Percentiles rank a stretch among this genome's conserved stretches.
Evolutionary conservation across 768 basidiomycete genomes (phyloP).

Genomic region (Tulasnella sp.): DNA sequence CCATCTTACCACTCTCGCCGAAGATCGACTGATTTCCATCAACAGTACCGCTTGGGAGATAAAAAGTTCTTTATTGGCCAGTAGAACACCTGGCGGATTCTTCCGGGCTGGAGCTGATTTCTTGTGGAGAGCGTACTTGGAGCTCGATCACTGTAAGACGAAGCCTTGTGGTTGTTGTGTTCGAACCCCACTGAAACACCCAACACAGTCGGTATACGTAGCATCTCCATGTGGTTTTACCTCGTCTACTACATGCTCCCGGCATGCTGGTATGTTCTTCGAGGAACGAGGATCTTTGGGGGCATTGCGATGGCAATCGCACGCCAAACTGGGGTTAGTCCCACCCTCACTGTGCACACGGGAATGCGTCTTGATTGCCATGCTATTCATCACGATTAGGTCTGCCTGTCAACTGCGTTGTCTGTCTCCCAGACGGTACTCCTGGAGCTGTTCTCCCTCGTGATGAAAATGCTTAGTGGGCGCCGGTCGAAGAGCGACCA

Average conservation of each 20-base stretch:
- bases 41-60: slow-evolving; percentile 19
- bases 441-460: not conserved
- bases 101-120: not conserved
- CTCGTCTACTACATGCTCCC: not conserved
- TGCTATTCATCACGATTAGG: not conserved
- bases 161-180: not conserved
- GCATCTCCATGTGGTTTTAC: no score
- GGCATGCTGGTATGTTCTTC: not conserved
- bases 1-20: not conserved
- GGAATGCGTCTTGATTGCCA: not conserved
- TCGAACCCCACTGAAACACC: not conserved
- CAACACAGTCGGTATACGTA: not conserved
- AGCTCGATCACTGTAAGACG: slow-evolving; percentile 1
- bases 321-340: not conserved
- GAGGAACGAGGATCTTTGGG: not conserved
- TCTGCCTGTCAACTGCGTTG: not conserved
- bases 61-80: not conserved
- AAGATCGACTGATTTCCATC: not conserved
- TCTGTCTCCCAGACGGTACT: not conserved
- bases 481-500: not conserved
- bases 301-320: not conserved
- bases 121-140: not conserved
- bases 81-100: not conserved
- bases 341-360: not conserved
- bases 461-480: not conserved